Evolutionary conservation across 495 filamentous ascomycete genomes (phyloP), one percentile per base, ranked within the genome.

Genomic region (Pseudoneurospora amorphoporcata): DNA sequence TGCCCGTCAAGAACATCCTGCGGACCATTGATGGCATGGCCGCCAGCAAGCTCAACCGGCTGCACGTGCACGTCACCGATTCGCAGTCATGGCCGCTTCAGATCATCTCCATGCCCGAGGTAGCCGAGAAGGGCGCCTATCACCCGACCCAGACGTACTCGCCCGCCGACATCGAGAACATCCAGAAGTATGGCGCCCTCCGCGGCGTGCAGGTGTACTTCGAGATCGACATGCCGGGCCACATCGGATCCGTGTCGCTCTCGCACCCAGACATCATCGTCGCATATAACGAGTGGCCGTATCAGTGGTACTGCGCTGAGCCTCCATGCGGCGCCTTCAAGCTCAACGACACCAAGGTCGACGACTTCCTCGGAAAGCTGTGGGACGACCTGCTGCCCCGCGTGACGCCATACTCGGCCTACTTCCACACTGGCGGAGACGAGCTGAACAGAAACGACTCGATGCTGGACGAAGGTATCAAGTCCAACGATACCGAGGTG

Each of bases 371-470:
- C 23, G 85, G 88, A n/a, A 90, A 77, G 39, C 81, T 95, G 45
- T 88, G 90, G 76, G 82, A 82, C 37, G 92, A 95, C 76, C 76
- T 95, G 19, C 79, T 94, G n/a, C 92, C 92, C 17, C 85, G 92
- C 19, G 73, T 94, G 4, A 81, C 80, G 12, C 88, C 89, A 0
- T 90, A 92, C 77, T 83, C 87, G 19, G 79, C 86, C 8, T 93
- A 93, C 76, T 94, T 93, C 84, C 92, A 95, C 79, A 92, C 91
- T 1, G 92, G 92, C 43, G 92, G 92, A 47, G 92, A 95, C 77
- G 92, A 95, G 80, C 87, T 95, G 42, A 94, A 94, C 79, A 81
- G 81, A 65, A 90, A 92, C 74, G 88, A 89, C 73, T 94, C 92
- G 79, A 79, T 80, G 53, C 85, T 93, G n/a, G 93, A 95, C 76